phyloP scores from a whole-genome alignment of 1,284 basidiomycete genomes.

The Rhodotorula sp. region DNA sequence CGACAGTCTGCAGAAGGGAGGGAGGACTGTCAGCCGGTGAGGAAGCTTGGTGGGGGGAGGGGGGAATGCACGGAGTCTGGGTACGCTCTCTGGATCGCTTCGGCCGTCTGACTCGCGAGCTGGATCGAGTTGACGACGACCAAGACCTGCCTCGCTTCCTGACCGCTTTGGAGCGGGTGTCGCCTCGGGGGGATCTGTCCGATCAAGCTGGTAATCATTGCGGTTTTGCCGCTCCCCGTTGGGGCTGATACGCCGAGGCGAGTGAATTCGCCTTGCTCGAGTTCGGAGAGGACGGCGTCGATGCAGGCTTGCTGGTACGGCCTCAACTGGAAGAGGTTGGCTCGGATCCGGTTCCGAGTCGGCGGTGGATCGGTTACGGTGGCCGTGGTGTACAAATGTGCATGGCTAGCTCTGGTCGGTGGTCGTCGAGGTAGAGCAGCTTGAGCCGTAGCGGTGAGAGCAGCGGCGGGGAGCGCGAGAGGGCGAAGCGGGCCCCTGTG shows the following conservation, averaged over 20 bases:
- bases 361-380: too few relatives aligned
- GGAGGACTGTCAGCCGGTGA: background rate
- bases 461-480: too few relatives aligned
- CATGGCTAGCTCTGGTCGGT: too few relatives aligned
- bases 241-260: slow-evolving; percentile 62
- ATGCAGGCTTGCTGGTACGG: slow-evolving; percentile 90
- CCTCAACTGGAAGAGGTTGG: slow-evolving; percentile 47
- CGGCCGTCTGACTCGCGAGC: slow-evolving; percentile 81
- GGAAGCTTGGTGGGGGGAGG: background rate
- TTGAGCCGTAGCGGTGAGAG: too few relatives aligned
- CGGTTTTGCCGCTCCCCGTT: slow-evolving; percentile 87
- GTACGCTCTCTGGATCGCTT: slow-evolving; percentile 64
- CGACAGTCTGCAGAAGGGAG: slow-evolving; percentile 56
- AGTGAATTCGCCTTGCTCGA: slow-evolving; percentile 55
- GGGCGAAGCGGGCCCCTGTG: too few relatives aligned
- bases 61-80: slow-evolving; percentile 58
- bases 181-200: slow-evolving; percentile 16
- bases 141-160: slow-evolving; percentile 61
- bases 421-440: too few relatives aligned
- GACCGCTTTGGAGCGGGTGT: slow-evolving; percentile 21
- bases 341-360: background rate
- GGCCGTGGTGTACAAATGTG: too few relatives aligned
- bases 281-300: slow-evolving; percentile 69
- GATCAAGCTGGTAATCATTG: slow-evolving; percentile 79
- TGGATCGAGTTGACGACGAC: slow-evolving; percentile 85